A percentile compares a stretch with the other conserved stretches of the same genome.
Evolutionary conservation across 2,329 filamentous ascomycete genomes (phyloP).

Genomic region (Neofusicoccum parvum): DNA sequence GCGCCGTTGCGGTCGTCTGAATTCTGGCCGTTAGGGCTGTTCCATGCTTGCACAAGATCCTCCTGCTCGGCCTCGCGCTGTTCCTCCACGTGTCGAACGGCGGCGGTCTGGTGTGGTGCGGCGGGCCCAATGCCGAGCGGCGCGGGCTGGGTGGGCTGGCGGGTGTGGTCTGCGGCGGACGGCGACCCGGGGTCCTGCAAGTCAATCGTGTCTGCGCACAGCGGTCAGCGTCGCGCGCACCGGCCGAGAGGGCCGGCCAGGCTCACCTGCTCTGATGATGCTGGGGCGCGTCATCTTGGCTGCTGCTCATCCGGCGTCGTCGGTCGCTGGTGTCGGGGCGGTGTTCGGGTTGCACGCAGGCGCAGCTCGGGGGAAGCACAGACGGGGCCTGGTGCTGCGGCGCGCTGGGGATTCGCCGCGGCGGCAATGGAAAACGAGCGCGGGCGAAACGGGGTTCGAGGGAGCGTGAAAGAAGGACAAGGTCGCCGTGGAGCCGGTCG

Average conservation of each 20-base stretch:
- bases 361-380: constrained; percentile 8
- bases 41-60: constrained; percentile 53
- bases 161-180: constrained; percentile 79
- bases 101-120: constrained; percentile 82
- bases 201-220: constrained; percentile 80
- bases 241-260: neutral
- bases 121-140: constrained; percentile 58
- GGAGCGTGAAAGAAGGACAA: constrained; percentile 8
- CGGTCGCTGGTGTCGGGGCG: neutral
- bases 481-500: neutral
- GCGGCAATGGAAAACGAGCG: neutral
- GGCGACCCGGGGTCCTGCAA: constrained; percentile 82
- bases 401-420: neutral
- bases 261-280: constrained; percentile 58
- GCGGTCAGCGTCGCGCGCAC: constrained; percentile 29
- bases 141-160: constrained; percentile 54
- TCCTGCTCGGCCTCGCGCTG: constrained; percentile 73
- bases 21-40: constrained; percentile 26
- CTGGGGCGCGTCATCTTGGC: constrained; percentile 56
- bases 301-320: constrained; percentile 10
- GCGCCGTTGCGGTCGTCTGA: constrained; percentile 55
- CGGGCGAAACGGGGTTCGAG: neutral
- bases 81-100: constrained; percentile 76
- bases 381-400: neutral
- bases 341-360: constrained; percentile 13